These are phyloP conservation scores for Cutaneotrichosporon dermatis DNA, from an alignment of 1,284 basidiomycete genomes.

Conservation along the genomic window DNA sequence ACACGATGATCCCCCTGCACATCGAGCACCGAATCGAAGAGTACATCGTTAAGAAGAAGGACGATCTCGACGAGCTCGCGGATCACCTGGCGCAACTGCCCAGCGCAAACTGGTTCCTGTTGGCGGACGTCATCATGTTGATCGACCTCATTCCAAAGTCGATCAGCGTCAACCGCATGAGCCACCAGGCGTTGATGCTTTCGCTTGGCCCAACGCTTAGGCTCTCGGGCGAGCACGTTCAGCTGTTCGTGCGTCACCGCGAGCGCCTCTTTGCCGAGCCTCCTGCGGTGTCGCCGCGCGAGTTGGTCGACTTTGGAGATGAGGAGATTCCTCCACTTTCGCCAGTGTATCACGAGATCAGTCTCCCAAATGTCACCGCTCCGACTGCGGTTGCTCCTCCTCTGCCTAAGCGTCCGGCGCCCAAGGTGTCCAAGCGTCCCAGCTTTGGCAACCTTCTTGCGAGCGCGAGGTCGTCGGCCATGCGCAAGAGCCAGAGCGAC, in stretches of 20 bases:
- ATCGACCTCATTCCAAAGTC: constrained; percentile 43
- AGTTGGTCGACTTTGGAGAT: constrained; percentile 40
- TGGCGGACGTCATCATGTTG: constrained; percentile 44
- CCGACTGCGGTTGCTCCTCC: neutral
- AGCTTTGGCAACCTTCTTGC: constrained; percentile 28
- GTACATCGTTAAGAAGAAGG: constrained; percentile 6
- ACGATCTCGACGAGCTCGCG: constrained; percentile 23
- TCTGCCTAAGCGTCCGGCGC: constrained; percentile 20
- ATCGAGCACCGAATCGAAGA: constrained; percentile 69
- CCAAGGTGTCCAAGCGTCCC: constrained; percentile 26
- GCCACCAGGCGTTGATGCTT: constrained; percentile 42
- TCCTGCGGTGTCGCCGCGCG: constrained; percentile 26
- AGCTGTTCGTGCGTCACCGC: constrained; percentile 32
- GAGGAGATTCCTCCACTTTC: constrained; percentile 21
- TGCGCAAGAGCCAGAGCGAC: constrained; percentile 22
- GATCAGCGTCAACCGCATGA: constrained; percentile 39
- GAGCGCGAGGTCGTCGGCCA: constrained; percentile 8
- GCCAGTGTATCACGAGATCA: constrained; percentile 10
- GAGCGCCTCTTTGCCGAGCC: constrained; percentile 33
- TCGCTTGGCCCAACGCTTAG: constrained; percentile 45
- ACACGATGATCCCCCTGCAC: constrained; percentile 67
- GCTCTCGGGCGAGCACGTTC: constrained; percentile 34
- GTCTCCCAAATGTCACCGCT: neutral
- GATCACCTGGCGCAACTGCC: constrained; percentile 35
- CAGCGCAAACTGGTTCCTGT: constrained; percentile 46